These are phyloP conservation scores for Microbotryum scabiosae DNA, from an alignment of 1,284 basidiomycete species.

Conservation along the genomic window DNA sequence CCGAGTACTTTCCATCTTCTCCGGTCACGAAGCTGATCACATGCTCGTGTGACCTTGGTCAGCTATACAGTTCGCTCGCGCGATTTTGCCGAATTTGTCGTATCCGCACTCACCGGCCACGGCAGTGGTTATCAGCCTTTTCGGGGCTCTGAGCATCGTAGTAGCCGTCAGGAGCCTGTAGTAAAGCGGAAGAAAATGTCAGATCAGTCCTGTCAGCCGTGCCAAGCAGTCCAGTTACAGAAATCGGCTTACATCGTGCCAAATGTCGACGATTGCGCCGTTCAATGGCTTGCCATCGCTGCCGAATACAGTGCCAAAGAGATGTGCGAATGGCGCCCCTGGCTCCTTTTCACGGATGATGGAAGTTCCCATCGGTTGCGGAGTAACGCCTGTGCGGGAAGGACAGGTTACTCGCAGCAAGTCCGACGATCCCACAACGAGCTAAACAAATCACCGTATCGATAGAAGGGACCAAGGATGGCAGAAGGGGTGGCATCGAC, in stretches of 20 bases:
- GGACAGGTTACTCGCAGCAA: no score
- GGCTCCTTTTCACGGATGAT: slow-evolving; percentile 36
- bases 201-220: not conserved
- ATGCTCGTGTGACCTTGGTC: no score
- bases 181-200: not conserved
- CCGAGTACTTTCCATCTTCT: slow-evolving; percentile 36
- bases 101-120: slow-evolving; percentile 14
- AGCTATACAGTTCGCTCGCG: no score
- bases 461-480: slow-evolving; percentile 42
- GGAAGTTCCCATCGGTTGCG: slow-evolving; percentile 36
- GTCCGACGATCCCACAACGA: no score
- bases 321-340: slow-evolving; percentile 35
- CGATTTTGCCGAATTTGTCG: no score
- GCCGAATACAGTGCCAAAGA: slow-evolving; percentile 38
- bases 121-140: slow-evolving; percentile 38
- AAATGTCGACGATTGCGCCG: slow-evolving; percentile 40
- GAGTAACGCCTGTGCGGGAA: slow-evolving; percentile 32
- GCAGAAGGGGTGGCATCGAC: slow-evolving; percentile 34
- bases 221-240: not conserved
- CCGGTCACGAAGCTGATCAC: slow-evolving; percentile 36
- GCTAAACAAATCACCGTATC: slow-evolving; percentile 1
- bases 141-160: slow-evolving; percentile 42
- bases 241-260: slow-evolving; percentile 35
- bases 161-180: slow-evolving; percentile 38
- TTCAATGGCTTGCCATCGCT: slow-evolving; percentile 38